Evolutionary conservation across 306 rosid species (phyloP).

Genomic region (Leucaena leucocephala): DNA sequence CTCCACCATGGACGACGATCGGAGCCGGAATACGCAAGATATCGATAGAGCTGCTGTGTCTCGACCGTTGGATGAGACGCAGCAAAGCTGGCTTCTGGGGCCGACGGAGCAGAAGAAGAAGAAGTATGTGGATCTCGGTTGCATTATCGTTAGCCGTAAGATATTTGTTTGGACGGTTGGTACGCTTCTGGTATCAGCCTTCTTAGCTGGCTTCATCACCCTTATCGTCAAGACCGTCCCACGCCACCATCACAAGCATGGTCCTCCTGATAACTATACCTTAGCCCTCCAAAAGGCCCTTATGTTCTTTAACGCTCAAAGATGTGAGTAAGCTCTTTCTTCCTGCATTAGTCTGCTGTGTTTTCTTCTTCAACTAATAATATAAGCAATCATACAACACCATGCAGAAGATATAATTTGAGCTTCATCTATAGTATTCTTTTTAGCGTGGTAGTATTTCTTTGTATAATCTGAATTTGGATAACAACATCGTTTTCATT

Average conservation of each 20-base stretch:
- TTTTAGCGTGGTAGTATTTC: too few relatives aligned
- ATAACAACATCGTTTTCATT: too few relatives aligned
- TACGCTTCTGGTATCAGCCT: conserved; percentile 55
- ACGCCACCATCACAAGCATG: conserved; percentile 61
- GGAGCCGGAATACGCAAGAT: conserved; percentile 87
- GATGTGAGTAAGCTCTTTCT: conserved; percentile 51
- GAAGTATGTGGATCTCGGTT: conserved; percentile 95
- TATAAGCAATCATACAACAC: neutral
- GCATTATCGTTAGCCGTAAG: conserved; percentile 94
- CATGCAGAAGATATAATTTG: too few relatives aligned
- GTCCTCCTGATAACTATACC: conserved; percentile 92
- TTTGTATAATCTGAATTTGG: too few relatives aligned
- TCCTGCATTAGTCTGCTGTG: neutral
- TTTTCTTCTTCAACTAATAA: neutral
- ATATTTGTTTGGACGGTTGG: conserved; percentile 92
- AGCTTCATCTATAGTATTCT: neutral
- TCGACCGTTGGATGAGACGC: conserved; percentile 90
- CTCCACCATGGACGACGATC: conserved; percentile 93
- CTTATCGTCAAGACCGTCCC: conserved; percentile 90
- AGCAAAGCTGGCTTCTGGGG: conserved; percentile 95
- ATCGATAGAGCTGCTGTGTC: conserved; percentile 88
- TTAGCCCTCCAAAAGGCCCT: conserved; percentile 94
- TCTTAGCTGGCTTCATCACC: conserved; percentile 71
- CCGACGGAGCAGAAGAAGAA: conserved; percentile 98
- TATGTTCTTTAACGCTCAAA: conserved; percentile 94